These are phyloP conservation scores for Penicillium sp. DNA, from an alignment of 2,329 filamentous ascomycete genomes.

Conservation along the genomic window DNA sequence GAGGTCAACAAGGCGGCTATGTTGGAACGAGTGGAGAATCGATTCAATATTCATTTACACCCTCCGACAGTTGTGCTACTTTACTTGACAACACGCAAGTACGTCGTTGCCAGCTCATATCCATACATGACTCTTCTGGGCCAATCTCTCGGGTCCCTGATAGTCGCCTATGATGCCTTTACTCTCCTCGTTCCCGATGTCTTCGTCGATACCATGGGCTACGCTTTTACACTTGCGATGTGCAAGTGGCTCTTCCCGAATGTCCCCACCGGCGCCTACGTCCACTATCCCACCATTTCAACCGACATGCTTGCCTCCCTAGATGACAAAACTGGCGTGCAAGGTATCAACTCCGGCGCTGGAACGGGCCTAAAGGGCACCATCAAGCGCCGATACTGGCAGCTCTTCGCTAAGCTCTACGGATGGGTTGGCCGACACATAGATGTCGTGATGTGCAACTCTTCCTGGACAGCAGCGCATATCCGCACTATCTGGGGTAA, in stretches of 20 bases:
- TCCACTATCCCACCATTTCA: conserved; percentile 97
- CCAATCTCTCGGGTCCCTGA: conserved; percentile 86
- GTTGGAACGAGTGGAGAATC: conserved; percentile 75
- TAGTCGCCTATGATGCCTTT: conserved; percentile 91
- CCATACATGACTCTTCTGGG: conserved; percentile 90
- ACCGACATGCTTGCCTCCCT: conserved; percentile 94
- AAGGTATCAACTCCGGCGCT: conserved; percentile 81
- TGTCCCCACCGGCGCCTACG: conserved; percentile 88
- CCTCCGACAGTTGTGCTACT: conserved; percentile 83
- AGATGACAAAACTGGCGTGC: conserved; percentile 65
- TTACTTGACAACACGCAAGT: conserved; percentile 85
- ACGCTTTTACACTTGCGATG: conserved; percentile 85
- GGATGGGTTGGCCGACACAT: conserved; percentile 79
- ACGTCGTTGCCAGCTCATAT: conserved; percentile 85
- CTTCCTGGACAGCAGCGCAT: conserved; percentile 87
- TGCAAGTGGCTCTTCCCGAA: conserved; percentile 78
- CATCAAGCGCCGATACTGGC: conserved; percentile 83
- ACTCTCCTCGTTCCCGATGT: conserved; percentile 89
- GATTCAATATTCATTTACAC: conserved; percentile 92
- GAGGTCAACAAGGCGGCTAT: conserved; percentile 82
- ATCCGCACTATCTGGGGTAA: conserved; percentile 79
- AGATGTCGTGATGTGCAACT: conserved; percentile 97
- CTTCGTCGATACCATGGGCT: conserved; percentile 98
- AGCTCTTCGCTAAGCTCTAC: conserved; percentile 80
- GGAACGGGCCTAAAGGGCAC: conserved; percentile 72